Conservation (phyloP, 73 alveolate genomes). For the Paramecium pentaurelia region DNA sequence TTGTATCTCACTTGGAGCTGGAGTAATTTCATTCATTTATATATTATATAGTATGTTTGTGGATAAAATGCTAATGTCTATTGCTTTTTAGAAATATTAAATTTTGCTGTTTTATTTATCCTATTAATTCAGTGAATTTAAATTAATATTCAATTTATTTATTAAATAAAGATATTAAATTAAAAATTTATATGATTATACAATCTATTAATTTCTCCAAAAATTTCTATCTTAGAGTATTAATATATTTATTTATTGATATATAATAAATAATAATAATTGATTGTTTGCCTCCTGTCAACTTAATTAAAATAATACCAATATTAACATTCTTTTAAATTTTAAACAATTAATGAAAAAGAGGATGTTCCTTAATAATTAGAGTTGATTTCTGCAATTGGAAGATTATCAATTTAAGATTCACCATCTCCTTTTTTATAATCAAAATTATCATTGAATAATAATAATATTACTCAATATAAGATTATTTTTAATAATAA, state of each 20-base stretch:
- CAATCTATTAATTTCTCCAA: too few relatives aligned
- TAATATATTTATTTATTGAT: too few relatives aligned
- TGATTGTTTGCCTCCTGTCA: neutral
- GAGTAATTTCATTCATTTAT: neutral
- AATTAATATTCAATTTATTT: neutral
- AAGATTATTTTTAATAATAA: neutral
- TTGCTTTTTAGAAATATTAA: neutral
- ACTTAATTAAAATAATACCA: neutral
- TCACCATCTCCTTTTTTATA: neutral
- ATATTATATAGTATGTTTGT: neutral
- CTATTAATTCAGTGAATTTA: neutral
- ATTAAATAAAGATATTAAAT: neutral
- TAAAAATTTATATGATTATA: neutral
- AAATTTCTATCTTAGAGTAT: too few relatives aligned
- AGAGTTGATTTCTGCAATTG: neutral
- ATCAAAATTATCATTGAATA: neutral
- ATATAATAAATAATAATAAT: too few relatives aligned
- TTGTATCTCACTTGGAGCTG: neutral
- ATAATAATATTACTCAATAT: neutral
- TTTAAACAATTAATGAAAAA: neutral
- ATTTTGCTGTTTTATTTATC: neutral
- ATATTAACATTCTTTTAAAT: neutral
- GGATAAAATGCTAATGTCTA: neutral
- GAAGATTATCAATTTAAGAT: neutral
- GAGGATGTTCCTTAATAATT: neutral